Evolutionary conservation across 106 monocot genomes (phyloP), one percentile per base, ranked within the genome.

Genomic region (Ottelia alismoides): DNA sequence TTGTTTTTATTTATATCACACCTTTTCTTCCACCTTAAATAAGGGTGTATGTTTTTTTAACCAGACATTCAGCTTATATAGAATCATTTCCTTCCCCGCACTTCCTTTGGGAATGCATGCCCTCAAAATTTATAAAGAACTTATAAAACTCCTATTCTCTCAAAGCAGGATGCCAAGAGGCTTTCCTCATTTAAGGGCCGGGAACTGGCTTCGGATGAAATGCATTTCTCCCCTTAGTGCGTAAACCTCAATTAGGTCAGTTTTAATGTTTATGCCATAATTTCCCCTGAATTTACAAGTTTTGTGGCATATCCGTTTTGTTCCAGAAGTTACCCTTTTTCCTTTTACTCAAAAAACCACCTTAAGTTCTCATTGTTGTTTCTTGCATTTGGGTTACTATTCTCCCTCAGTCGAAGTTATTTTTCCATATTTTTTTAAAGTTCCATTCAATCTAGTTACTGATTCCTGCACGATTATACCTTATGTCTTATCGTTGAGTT

Each of bases 181-280:
- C 80, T 83, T 79, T 79, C 75, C 74, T 73, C 72, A 60, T 78
- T 63, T 82, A 78, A 70, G 74, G 74, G 70, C 79, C 80, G 65
- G 82, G 77, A 86, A 75, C 62, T 87, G 77, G 75, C 66, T 77
- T 74, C 80, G 75, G 92, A 79, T 80, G 92, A 78, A 74, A 83
- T 80, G 85, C 77, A 60, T 76, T 49, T 76, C 68, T 72, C 66
- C 48, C 65, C 73, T 71, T 76, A 83, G 45, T 76, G 73, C 63
- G 74, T 81, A 78, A n/a, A 76, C 70, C 80, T 80, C 74, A 44
- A 60, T 82, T 92, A 92, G 92, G 92, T 92, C 85, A 92, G 92
- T 92, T 60, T 70, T 92, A 75, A 49, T 82, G 67, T 80, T 84
- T 80, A 80, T 75, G 76, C 58, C 28, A 62, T 79, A 61, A 81